A percentile compares a stretch with the other conserved stretches of the same genome.
These are phyloP conservation scores for Hondaea fermentalgiana DNA, from an alignment of 108 stramenopile genomes.

Conservation along the genomic window DNA sequence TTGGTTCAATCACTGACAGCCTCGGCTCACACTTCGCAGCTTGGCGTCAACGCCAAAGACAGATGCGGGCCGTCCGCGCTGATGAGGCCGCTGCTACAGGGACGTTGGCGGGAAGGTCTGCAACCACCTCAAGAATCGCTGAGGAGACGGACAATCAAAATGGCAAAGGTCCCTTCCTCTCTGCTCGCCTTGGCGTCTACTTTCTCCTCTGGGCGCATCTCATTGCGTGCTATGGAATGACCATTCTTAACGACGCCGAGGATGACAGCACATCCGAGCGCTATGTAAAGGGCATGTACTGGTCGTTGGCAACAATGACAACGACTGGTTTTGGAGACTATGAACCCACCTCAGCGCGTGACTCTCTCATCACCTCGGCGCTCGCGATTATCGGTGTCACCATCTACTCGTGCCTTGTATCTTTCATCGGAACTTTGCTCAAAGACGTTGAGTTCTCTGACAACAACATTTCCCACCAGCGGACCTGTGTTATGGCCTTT, in stretches of 20 bases:
- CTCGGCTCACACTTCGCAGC: no score
- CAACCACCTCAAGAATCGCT: not conserved
- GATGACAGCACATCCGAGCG: no score
- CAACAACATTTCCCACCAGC: not conserved
- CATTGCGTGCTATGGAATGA: not conserved
- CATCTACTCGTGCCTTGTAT: not conserved
- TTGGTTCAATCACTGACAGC: no score
- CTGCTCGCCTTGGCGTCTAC: not conserved
- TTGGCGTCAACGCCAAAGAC: no score
- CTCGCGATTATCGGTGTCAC: not conserved
- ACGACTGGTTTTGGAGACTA: constrained; percentile 30
- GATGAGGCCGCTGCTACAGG: not conserved
- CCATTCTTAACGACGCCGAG: not conserved
- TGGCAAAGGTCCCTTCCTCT: not conserved
- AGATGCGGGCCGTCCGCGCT: no score
- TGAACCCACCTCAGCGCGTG: not conserved
- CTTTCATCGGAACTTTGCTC: not conserved
- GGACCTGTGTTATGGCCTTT: not conserved
- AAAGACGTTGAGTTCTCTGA: not conserved
- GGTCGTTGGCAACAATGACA: constrained; percentile 26
- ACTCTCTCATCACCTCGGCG: not conserved
- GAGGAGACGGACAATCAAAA: not conserved
- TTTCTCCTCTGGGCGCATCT: not conserved
- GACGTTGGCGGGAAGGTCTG: not conserved
- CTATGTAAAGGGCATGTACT: not conserved